phyloP scores from a whole-genome alignment of 441 rosid genomes.

The Croton laevigatus region DNA sequence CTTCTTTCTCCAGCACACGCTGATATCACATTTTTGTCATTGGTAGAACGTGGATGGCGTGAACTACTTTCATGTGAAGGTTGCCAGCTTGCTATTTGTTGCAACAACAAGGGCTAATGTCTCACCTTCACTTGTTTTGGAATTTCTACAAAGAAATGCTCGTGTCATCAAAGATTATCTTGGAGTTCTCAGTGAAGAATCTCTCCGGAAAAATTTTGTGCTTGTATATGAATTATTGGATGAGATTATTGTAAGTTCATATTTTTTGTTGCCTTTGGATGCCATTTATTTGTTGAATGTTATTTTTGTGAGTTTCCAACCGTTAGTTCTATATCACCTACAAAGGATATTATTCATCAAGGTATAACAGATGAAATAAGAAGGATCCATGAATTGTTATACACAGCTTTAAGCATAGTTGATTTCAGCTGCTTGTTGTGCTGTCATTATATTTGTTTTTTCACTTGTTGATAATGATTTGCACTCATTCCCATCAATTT shows the following conservation, averaged over 20 bases:
- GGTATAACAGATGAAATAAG: not conserved
- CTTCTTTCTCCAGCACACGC: not conserved
- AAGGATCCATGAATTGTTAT: not conserved
- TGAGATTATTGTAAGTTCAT: conserved; percentile 72
- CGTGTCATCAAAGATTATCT: conserved; percentile 92
- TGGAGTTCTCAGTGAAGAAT: conserved; percentile 86
- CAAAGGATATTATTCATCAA: not conserved
- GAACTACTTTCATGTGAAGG: conserved; percentile 80
- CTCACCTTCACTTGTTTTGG: conserved; percentile 82
- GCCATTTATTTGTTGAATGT: not conserved
- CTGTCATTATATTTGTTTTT: not conserved
- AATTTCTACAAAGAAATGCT: conserved; percentile 86
- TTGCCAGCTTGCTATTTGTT: conserved; percentile 76
- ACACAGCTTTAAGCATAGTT: not conserved
- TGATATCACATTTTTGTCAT: conserved; percentile 10
- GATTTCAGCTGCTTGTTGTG: not conserved
- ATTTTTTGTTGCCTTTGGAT: not conserved
- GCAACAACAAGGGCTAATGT: conserved; percentile 80
- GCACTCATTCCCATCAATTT: not conserved
- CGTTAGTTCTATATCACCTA: not conserved
- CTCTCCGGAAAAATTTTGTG: conserved; percentile 75
- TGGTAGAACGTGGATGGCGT: conserved; percentile 80
- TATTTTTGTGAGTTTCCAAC: not conserved
- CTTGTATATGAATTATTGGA: conserved; percentile 88
- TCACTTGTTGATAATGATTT: not conserved